phyloP scores from a whole-genome alignment of 306 rosid species.

The Quercus suber region DNA sequence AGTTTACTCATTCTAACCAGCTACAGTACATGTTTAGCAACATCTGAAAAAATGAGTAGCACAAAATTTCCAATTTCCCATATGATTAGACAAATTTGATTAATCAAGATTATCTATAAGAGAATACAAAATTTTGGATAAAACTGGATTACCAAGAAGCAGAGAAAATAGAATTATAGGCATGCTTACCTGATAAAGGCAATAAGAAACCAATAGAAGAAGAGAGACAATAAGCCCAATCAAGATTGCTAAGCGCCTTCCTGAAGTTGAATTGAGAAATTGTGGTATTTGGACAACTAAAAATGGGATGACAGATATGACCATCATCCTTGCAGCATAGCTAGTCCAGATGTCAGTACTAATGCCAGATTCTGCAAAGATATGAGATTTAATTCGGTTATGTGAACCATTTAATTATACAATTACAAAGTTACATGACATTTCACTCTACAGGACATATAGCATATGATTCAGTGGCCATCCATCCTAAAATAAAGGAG shows the following conservation, averaged over 20 bases:
- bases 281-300: slow-evolving; percentile 87
- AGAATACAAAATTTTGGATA: not conserved
- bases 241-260: slow-evolving; percentile 72
- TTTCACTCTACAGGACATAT: not conserved
- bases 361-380: slow-evolving; percentile 82
- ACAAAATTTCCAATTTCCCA: not conserved
- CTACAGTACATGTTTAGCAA: not conserved
- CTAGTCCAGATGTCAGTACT: slow-evolving; percentile 95
- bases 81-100: not conserved
- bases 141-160: not conserved
- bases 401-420: slow-evolving; percentile 3
- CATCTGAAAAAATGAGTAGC: not conserved
- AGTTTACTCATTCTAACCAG: not conserved
- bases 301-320: slow-evolving; percentile 72
- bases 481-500: too few relatives aligned
- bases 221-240: slow-evolving; percentile 66
- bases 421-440: slow-evolving; percentile 7
- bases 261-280: slow-evolving; percentile 63
- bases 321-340: slow-evolving; percentile 85
- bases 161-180: not conserved
- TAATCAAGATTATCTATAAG: not conserved
- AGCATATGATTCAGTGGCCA: not conserved
- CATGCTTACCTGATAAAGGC: slow-evolving; percentile 71
- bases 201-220: slow-evolving; percentile 51
- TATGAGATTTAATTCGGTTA: slow-evolving; percentile 5